Evolutionary conservation across 441 rosid species (phyloP), one percentile per base, ranked within the genome.

Genomic region (Euphorbia corollata): DNA sequence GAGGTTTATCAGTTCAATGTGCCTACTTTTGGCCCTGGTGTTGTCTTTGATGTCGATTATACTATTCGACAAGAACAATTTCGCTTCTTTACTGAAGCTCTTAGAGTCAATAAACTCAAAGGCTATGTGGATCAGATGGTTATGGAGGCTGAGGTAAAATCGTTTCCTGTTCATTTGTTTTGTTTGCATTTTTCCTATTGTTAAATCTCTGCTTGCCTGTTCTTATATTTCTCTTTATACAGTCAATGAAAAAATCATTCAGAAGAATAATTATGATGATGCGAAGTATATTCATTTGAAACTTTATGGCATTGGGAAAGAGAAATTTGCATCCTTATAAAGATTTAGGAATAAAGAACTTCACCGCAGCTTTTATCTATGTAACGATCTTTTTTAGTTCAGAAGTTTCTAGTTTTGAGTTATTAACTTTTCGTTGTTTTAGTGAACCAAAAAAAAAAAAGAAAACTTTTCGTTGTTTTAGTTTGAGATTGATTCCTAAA

Each of bases 111-210:
- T 73, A 90, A 89, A 80, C 83, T 92, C 72, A 96, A 84, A 72
- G 86, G 96, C n/a, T 96, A 92, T 81, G 99, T 96, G 11, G 95
- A 89, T 74, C 95, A 87, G 93, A 96, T 92, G 98, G 96, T 92
- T 71, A 51, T 80, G 39, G 98, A 92, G 78, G 91, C 99, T 12
- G 85, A 89, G 97, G 99, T 92, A 65, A 58, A 48, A 4, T 19
- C 39, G 41, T 39, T 38, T 16, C 50, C 34, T 32, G 13, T 9
- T 30, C 20, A 19, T 32, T 61, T 9, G 50, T 45, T 10, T 0
- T 20, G 20, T 43, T 48, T 54, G 8, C 3, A 45, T 12, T 11
- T 15, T 18, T 39, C 6, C 9, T 23, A 2, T 55, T 47, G 41
- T 19, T n/a, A 36, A 22, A 41, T 18, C 23, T 38, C 38, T 41